Conservation (phyloP, 108 stramenopile species). For the Nitzschia sp. region DNA sequence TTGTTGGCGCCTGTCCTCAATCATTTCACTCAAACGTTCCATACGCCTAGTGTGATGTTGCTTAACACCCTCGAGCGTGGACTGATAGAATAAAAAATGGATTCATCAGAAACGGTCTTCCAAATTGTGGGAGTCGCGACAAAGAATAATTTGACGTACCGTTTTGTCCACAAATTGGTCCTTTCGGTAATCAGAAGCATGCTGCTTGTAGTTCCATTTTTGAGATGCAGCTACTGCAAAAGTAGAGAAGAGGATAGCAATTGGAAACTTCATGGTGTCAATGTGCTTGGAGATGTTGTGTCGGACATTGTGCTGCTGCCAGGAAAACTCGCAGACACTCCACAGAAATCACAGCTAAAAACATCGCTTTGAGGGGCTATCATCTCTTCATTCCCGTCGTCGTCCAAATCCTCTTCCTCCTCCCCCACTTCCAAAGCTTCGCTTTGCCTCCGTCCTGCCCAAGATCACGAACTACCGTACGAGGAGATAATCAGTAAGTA, state of each 20-base stretch:
- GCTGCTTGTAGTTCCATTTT: background rate
- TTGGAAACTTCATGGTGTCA: slow-evolving; percentile 3
- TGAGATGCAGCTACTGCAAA: background rate
- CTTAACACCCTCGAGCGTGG: slow-evolving; percentile 8
- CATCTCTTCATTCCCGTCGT: too few relatives aligned
- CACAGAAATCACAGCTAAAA: too few relatives aligned
- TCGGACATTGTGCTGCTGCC: too few relatives aligned
- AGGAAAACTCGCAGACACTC: too few relatives aligned
- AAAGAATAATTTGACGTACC: background rate
- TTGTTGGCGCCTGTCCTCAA: slow-evolving; percentile 24
- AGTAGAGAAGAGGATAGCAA: slow-evolving; percentile 12
- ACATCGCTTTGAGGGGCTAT: too few relatives aligned
- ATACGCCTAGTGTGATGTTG: slow-evolving; percentile 26
- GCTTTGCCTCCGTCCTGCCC: too few relatives aligned
- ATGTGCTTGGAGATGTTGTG: background rate
- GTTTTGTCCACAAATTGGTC: slow-evolving; percentile 2
- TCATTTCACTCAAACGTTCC: slow-evolving; percentile 19
- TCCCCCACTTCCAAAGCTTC: too few relatives aligned
- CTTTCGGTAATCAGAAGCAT: background rate
- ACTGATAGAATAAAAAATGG: background rate
- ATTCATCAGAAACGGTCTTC: background rate
- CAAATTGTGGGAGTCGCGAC: background rate
- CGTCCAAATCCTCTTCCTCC: too few relatives aligned
- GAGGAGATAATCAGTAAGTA: too few relatives aligned
- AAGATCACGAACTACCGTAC: too few relatives aligned